These are phyloP conservation scores for Neurospora crassa DNA, from an alignment of 2,329 filamentous ascomycete genomes.

Conservation along the genomic window DNA sequence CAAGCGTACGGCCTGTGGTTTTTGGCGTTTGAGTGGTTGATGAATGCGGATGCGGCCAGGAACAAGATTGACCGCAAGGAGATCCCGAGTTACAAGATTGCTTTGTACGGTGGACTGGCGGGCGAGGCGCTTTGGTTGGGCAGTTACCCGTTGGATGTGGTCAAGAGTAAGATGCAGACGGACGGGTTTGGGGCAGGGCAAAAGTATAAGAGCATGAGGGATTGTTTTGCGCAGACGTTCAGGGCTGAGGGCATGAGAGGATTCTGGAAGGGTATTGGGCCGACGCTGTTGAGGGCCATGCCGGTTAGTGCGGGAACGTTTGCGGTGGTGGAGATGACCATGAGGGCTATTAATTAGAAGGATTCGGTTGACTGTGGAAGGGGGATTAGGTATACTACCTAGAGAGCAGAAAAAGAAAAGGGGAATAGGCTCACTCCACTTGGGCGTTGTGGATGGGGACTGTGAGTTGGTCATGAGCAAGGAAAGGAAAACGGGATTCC, in stretches of 20 bases:
- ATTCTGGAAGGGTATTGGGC: constrained; percentile 92
- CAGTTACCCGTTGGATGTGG: constrained; percentile 91
- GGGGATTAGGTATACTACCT: background rate
- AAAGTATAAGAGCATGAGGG: constrained; percentile 72
- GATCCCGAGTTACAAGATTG: constrained; percentile 76
- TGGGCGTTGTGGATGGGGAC: background rate
- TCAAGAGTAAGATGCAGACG: constrained; percentile 99
- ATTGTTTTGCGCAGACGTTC: constrained; percentile 81
- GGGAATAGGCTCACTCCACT: background rate
- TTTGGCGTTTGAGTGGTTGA: constrained; percentile 86
- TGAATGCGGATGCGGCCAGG: constrained; percentile 77
- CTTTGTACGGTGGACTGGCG: constrained; percentile 83
- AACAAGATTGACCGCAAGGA: constrained; percentile 68
- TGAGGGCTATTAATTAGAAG: constrained; percentile 47
- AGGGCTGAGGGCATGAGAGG: constrained; percentile 65
- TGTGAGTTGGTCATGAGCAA: background rate
- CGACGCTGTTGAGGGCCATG: constrained; percentile 89
- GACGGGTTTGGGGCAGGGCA: constrained; percentile 72
- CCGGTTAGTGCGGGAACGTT: constrained; percentile 97
- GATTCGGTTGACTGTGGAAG: background rate
- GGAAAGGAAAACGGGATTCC: background rate
- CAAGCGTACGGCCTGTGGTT: constrained; percentile 97
- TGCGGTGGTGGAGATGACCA: constrained; percentile 65
- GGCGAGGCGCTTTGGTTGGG: constrained; percentile 89
- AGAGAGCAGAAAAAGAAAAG: background rate